Percentiles rank a stretch among this genome's conserved stretches.
Evolutionary conservation across 1,284 basidiomycete genomes (phyloP).

Genomic region (Pseudomicrostroma phylloplanum): DNA sequence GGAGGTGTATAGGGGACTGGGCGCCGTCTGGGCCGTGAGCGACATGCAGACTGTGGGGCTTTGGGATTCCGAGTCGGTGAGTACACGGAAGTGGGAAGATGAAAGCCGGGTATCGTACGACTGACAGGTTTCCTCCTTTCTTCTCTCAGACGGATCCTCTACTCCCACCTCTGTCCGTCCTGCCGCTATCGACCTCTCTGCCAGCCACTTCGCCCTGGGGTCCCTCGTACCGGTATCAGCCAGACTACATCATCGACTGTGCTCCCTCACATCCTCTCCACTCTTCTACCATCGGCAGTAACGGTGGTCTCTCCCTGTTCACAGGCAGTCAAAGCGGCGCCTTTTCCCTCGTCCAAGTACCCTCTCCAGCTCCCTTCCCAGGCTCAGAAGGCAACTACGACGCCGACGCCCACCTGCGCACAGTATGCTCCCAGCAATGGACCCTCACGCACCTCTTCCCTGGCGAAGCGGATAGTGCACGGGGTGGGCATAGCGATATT

Average conservation of each 20-base stretch:
- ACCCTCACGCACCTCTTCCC: conserved; percentile 22
- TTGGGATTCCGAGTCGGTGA: conserved; percentile 40
- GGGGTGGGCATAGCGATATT: conserved; percentile 35
- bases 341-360: neutral
- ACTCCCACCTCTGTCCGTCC: conserved; percentile 12
- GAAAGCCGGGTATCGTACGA: too few species aligned
- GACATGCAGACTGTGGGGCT: conserved; percentile 48
- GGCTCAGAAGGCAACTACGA: neutral
- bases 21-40: conserved; percentile 40
- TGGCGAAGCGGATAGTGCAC: conserved; percentile 15
- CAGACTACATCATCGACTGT: conserved; percentile 45
- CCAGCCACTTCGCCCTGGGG: neutral
- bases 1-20: conserved; percentile 14
- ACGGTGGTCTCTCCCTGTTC: conserved; percentile 1
- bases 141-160: conserved; percentile 28
- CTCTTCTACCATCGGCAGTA: conserved; percentile 14
- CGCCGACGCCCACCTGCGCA: neutral
- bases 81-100: too few species aligned
- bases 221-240: conserved; percentile 32
- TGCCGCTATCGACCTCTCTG: neutral
- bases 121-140: neutral
- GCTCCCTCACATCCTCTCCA: conserved; percentile 14
- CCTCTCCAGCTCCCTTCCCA: conserved; percentile 2
- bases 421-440: conserved; percentile 11
- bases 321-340: conserved; percentile 3